Percentiles rank a stretch among this genome's conserved stretches.
phyloP scores from a whole-genome alignment of 352 stramenopile species.

The Pythium monospermum region DNA sequence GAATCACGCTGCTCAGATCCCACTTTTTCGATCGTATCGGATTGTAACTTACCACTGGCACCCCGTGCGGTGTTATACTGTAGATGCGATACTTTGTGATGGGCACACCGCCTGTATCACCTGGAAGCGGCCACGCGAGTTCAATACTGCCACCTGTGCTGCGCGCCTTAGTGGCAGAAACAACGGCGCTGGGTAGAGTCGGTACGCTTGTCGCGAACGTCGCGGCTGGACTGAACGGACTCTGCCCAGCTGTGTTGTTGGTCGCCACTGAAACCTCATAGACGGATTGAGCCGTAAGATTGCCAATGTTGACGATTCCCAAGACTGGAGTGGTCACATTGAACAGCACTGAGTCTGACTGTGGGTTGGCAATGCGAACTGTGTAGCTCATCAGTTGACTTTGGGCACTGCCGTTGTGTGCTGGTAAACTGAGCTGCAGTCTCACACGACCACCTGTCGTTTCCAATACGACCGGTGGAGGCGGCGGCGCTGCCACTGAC shows the following conservation, averaged over 20 bases:
- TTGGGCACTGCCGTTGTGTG: slow-evolving; percentile 46
- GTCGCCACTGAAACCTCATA: slow-evolving; percentile 46
- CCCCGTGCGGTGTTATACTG: slow-evolving; percentile 3
- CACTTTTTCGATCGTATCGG: no score
- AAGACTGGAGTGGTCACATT: slow-evolving; percentile 12
- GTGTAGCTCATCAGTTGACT: slow-evolving; percentile 31
- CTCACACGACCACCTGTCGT: slow-evolving; percentile 39
- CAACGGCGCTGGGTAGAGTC: slow-evolving; percentile 32
- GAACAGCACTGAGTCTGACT: not conserved
- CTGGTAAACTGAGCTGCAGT: slow-evolving; percentile 26
- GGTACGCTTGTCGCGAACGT: slow-evolving; percentile 35
- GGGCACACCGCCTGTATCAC: slow-evolving; percentile 43
- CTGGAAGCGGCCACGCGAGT: slow-evolving; percentile 35
- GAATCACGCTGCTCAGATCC: no score
- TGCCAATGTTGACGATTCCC: slow-evolving; percentile 16
- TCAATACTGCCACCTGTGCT: slow-evolving; percentile 35
- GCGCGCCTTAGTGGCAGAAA: not conserved
- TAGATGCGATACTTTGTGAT: slow-evolving; percentile 64
- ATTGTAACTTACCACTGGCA: slow-evolving; percentile 7
- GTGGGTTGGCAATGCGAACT: slow-evolving; percentile 20
- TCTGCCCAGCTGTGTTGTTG: slow-evolving; percentile 22
- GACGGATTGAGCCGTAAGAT: slow-evolving; percentile 25
- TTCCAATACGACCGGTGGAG: slow-evolving; percentile 15
- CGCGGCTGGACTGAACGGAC: slow-evolving; percentile 28
- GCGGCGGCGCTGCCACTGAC: slow-evolving; percentile 27